These are phyloP conservation scores for Beauveria brongniartii DNA, from an alignment of 2,329 filamentous ascomycete species.

Conservation along the genomic window DNA sequence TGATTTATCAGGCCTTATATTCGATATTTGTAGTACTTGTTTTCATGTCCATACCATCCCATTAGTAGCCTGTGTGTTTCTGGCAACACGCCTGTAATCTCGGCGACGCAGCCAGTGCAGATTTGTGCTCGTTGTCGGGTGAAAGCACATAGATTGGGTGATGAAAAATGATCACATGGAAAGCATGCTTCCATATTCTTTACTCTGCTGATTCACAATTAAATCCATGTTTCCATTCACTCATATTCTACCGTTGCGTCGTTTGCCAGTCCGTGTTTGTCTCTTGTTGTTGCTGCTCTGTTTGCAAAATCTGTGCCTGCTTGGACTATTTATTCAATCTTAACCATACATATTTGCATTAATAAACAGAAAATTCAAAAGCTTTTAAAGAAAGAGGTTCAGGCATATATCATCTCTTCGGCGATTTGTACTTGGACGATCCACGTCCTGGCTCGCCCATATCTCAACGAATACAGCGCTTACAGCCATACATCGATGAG, in stretches of 20 bases:
- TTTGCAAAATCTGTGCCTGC: background rate
- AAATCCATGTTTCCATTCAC: background rate
- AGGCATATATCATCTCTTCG: background rate
- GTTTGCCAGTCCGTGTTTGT: background rate
- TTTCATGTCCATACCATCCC: background rate
- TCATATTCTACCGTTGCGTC: background rate
- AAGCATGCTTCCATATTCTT: background rate
- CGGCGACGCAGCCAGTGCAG: background rate
- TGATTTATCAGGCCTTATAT: too few relatives aligned
- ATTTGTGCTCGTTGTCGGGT: background rate
- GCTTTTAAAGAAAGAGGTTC: background rate
- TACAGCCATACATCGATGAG: background rate
- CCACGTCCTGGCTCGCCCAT: background rate
- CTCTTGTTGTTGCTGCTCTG: background rate
- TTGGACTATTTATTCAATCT: background rate
- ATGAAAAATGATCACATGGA: background rate
- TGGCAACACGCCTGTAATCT: background rate
- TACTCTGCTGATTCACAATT: background rate
- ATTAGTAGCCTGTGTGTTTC: background rate
- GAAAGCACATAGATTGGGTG: background rate
- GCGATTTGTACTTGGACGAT: background rate
- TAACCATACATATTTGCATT: background rate
- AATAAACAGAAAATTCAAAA: background rate
- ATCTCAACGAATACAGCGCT: background rate
- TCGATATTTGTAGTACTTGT: background rate